Evolutionary conservation across 2,329 filamentous ascomycete species (phyloP).

Genomic region (Ramularia collo-cygni): DNA sequence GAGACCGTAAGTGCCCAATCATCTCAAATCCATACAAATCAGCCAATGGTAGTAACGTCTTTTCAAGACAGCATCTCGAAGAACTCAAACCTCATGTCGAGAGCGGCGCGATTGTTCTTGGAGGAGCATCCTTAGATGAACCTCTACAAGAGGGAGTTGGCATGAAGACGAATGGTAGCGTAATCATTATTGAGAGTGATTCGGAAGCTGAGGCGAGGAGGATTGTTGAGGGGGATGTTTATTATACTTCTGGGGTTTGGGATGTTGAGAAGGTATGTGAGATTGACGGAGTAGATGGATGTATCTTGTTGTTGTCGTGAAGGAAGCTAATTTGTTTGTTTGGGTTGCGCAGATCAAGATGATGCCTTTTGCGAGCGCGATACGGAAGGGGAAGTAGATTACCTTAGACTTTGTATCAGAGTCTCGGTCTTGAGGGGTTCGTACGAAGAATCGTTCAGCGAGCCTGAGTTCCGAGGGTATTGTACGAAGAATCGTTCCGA

Average conservation of each 20-base stretch:
- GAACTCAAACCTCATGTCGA: conserved; percentile 48
- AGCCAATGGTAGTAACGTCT: no score
- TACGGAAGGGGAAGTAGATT: neutral
- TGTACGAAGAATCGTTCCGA: no score
- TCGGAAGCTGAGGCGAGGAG: conserved; percentile 64
- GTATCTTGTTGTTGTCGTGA: neutral
- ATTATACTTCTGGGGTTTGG: conserved; percentile 68
- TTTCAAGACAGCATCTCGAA: conserved; percentile 51
- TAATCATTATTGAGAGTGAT: conserved; percentile 59
- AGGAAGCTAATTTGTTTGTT: neutral
- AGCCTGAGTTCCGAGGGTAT: no score
- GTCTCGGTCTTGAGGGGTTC: no score
- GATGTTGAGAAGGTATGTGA: conserved; percentile 47
- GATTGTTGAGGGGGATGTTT: conserved; percentile 64
- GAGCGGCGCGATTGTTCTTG: conserved; percentile 55
- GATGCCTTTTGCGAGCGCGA: neutral
- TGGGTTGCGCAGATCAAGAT: neutral
- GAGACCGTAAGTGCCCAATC: conserved; percentile 28
- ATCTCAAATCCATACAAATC: neutral
- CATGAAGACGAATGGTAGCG: conserved; percentile 67
- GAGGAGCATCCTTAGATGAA: conserved; percentile 62
- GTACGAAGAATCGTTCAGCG: no score
- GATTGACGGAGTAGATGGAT: no score
- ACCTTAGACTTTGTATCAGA: no score
- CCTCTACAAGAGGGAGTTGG: conserved; percentile 57